A percentile compares a stretch with the other conserved stretches of the same genome.
phyloP scores from a whole-genome alignment of 371 early-diverging fungal species.

The Mortierella sp. region DNA sequence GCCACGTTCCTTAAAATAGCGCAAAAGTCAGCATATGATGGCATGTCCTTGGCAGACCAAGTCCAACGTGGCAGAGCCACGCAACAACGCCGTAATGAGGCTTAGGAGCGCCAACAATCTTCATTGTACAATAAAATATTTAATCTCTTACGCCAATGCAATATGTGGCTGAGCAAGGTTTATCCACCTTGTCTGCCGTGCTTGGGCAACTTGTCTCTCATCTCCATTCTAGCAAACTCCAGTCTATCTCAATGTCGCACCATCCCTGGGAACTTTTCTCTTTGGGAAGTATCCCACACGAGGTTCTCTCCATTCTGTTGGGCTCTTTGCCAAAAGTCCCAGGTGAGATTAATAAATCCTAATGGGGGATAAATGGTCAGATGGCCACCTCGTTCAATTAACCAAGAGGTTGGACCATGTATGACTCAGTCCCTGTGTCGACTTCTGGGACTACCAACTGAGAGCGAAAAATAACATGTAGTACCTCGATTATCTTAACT shows the following conservation, averaged over 20 bases:
- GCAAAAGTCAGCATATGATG: conserved; percentile 34
- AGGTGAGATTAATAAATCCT: conserved; percentile 23
- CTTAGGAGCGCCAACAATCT: too few relatives aligned
- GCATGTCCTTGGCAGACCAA: conserved; percentile 44
- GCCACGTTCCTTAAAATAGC: conserved; percentile 42
- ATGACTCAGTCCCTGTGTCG: conserved; percentile 4
- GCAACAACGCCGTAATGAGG: conserved; percentile 16
- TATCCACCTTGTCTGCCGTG: too few relatives aligned
- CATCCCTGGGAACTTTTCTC: conserved; percentile 52
- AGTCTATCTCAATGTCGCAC: conserved; percentile 30
- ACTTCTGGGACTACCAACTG: not conserved
- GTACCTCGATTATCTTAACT: not conserved
- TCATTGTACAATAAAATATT: not conserved
- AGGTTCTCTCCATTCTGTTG: conserved; percentile 50
- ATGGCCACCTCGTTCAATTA: not conserved
- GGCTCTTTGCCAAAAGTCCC: conserved; percentile 56
- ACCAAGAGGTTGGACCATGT: not conserved
- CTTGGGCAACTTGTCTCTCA: conserved; percentile 2
- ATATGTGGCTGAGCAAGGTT: not conserved
- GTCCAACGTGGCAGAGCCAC: conserved; percentile 52
- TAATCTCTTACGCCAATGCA: too few relatives aligned
- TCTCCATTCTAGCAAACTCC: not conserved
- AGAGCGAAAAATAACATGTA: not conserved
- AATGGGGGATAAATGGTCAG: not conserved
- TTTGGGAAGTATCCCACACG: conserved; percentile 46